phyloP scores from a whole-genome alignment of 257 asterid species.

The Gynochthodes officinalis region DNA sequence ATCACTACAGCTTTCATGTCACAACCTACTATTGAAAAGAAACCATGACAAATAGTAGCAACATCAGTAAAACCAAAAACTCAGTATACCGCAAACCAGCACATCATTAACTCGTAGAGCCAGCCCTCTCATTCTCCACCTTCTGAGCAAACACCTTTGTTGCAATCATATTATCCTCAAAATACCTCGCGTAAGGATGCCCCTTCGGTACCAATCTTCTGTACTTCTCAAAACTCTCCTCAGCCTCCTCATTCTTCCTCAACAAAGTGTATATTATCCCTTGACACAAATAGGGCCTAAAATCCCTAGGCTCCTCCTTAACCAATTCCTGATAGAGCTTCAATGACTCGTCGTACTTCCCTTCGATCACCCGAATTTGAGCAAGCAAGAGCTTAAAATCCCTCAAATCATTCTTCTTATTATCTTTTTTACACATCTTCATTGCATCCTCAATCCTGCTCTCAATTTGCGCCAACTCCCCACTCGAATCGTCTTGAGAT shows the following conservation, averaged over 20 bases:
- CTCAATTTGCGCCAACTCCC: conserved; percentile 47
- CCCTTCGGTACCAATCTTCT: conserved; percentile 76
- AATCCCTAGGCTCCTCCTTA: conserved; percentile 91
- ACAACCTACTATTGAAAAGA: conserved; percentile 4
- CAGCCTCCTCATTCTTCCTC: conserved; percentile 74
- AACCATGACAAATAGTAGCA: background rate
- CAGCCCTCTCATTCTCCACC: conserved; percentile 44
- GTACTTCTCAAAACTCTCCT: conserved; percentile 74
- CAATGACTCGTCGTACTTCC: conserved; percentile 64
- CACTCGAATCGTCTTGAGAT: conserved; percentile 49
- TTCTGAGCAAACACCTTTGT: conserved; percentile 75
- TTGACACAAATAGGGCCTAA: conserved; percentile 87
- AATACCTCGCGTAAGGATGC: conserved; percentile 75
- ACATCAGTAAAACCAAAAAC: background rate
- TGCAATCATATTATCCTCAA: conserved; percentile 87
- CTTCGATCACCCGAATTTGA: conserved; percentile 69
- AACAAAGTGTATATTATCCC: conserved; percentile 79
- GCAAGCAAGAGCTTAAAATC: conserved; percentile 85
- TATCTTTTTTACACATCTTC: conserved; percentile 54
- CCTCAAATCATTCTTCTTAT: conserved; percentile 50
- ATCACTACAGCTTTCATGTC: background rate
- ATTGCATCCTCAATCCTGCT: conserved; percentile 48
- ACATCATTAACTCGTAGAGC: conserved; percentile 34
- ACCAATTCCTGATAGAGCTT: conserved; percentile 59
- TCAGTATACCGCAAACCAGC: background rate